Base-by-base conservation (phyloP, 305 asterid genomes). In the Fraxinus velutina region DNA sequence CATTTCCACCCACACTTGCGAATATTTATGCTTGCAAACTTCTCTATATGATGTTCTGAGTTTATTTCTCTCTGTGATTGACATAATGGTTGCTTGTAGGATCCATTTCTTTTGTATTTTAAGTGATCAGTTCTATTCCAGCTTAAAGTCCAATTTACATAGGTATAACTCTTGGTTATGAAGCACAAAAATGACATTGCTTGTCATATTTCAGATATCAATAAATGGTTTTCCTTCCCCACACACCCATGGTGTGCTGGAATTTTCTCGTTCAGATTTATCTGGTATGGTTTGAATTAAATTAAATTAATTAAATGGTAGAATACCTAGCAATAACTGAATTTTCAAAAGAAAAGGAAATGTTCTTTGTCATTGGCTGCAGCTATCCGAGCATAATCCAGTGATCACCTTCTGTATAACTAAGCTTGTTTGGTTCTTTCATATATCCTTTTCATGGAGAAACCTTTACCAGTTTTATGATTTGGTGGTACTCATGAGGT, bases 391-490 rank as follows among this genome's bases (percentile, higher is more conserved):
- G 60, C 50, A 30, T 57, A 13, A 0, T 60, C 55, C 70, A 47
- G 39, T 22, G 50, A 64, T 77, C 19, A 36, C 2, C 44, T 17
- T 32, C 24, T 30, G 12, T 60, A 19, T 19, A 57, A 60, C 68
- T 57, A 62, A 71, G 32, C 30, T 74, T 39, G 60, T 34, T 71
- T 71, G 33, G 34, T 77, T 17, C 60, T 24, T 55, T 24, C 2
- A 12, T 0, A 6, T 15, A 27, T 47, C 52, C 5, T 83, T 76
- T 80, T 57, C 77, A 7, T 21, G 81, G 22, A 50, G 50, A 77
- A 77, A 36, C 47, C 30, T 75, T 83, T 77, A 55, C 80, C 21
- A 68, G 42, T 33, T 57, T 77, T 47, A 42, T 30, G 62, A 52
- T 71, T 33, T 72, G 30, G 37, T 76, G 70, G 71, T 27, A 52